A percentile compares a stretch with the other conserved stretches of the same genome.
phyloP scores from a whole-genome alignment of 2,329 filamentous ascomycete species.

The Colletotrichum viniferum region DNA sequence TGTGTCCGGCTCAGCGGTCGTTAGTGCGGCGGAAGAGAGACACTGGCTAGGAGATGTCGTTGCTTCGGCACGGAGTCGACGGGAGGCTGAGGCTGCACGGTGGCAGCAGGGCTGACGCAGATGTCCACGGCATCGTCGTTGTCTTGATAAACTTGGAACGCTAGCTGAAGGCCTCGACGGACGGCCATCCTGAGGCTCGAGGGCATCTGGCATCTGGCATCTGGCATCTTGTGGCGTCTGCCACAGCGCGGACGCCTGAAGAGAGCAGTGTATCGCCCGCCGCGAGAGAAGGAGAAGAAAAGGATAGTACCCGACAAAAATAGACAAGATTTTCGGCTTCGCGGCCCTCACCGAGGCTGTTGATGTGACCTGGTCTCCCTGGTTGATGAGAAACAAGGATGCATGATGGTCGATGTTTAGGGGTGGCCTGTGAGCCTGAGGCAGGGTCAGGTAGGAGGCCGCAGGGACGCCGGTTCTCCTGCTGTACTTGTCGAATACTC shows the following conservation, averaged over 20 bases:
- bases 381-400: background rate
- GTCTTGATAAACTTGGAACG: background rate
- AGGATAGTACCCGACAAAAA: background rate
- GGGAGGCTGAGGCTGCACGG: background rate
- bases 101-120: background rate
- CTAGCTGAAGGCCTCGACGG: background rate
- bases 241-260: background rate
- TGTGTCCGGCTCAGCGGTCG: background rate
- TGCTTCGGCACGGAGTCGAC: background rate
- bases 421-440: background rate
- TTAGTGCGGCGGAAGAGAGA: background rate
- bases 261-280: background rate
- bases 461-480: background rate
- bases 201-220: background rate
- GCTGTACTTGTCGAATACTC: background rate
- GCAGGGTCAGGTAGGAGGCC: background rate
- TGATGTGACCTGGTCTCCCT: background rate
- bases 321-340: constrained; percentile 1
- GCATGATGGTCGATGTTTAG: background rate
- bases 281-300: background rate
- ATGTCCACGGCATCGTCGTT: background rate
- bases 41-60: background rate
- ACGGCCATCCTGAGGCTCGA: background rate
- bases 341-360: constrained; percentile 5
- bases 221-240: background rate